Percentiles rank a stretch among this genome's conserved stretches.
Evolutionary conservation across 2,329 filamentous ascomycete species (phyloP).

Genomic region (Calonectria pauciramosa): DNA sequence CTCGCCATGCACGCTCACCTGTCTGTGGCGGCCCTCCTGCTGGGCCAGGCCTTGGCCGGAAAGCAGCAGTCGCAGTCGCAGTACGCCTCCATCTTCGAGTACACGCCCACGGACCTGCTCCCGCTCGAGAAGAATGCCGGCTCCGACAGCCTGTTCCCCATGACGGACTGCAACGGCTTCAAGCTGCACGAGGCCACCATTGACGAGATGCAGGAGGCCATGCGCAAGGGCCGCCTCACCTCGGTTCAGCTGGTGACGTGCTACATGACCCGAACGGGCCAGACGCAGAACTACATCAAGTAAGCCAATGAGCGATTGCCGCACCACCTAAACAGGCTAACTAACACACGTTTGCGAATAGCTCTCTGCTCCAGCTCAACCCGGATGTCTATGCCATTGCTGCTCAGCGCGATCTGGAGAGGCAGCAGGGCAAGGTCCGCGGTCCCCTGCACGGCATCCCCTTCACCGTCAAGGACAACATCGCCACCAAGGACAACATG

Average conservation of each 20-base stretch:
- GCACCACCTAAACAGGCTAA: not conserved
- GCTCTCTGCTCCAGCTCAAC: constrained; percentile 75
- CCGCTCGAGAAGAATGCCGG: constrained; percentile 54
- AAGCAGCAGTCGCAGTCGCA: constrained; percentile 6
- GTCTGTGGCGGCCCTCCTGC: constrained; percentile 41
- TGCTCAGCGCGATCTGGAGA: constrained; percentile 70
- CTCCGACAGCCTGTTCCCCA: constrained; percentile 66
- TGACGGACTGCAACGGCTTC: constrained; percentile 72
- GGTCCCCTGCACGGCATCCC: constrained; percentile 82
- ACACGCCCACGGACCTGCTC: constrained; percentile 48
- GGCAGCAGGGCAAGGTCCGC: constrained; percentile 67
- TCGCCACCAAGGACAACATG: constrained; percentile 83
- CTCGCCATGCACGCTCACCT: constrained; percentile 39
- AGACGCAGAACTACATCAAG: constrained; percentile 76
- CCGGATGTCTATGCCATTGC: constrained; percentile 77
- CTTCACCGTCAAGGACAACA: constrained; percentile 76
- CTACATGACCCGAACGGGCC: constrained; percentile 71
- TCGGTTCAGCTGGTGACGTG: constrained; percentile 71
- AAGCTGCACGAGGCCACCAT: constrained; percentile 78
- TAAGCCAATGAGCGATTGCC: constrained; percentile 46
- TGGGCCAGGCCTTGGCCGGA: constrained; percentile 29
- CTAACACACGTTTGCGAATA: constrained; percentile 39
- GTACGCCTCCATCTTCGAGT: constrained; percentile 31
- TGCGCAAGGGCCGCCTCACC: constrained; percentile 68
- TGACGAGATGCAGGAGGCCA: constrained; percentile 73